phyloP scores from a whole-genome alignment of 1,284 basidiomycete species.

The Meripilus lineatus region DNA sequence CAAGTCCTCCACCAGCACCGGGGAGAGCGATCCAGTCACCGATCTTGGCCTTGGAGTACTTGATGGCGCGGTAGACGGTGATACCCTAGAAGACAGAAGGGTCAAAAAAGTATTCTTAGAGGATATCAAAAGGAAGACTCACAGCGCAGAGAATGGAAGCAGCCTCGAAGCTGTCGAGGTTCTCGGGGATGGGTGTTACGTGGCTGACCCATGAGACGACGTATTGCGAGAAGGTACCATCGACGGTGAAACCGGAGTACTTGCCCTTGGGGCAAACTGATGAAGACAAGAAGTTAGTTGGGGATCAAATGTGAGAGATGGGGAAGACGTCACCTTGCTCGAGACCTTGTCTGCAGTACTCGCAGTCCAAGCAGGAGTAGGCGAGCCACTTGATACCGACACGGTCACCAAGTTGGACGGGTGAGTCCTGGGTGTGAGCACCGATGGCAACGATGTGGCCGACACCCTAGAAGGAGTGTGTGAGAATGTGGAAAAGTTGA shows the following conservation, averaged over 20 bases:
- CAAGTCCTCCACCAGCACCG: conserved; percentile 74
- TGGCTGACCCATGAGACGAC: conserved; percentile 36
- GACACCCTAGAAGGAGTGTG: conserved; percentile 41
- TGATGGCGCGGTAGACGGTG: conserved; percentile 83
- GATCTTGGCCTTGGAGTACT: conserved; percentile 63
- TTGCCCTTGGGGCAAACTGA: conserved; percentile 59
- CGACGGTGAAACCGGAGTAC: conserved; percentile 69
- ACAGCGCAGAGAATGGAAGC: conserved; percentile 84
- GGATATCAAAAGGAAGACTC: conserved; percentile 23
- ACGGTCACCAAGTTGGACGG: conserved; percentile 70
- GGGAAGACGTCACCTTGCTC: conserved; percentile 55
- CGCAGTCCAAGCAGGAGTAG: conserved; percentile 54
- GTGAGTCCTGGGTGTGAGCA: conserved; percentile 52
- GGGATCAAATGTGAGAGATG: neutral
- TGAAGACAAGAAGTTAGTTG: neutral
- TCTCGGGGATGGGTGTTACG: conserved; percentile 75
- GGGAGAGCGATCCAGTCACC: conserved; percentile 82
- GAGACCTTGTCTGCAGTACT: conserved; percentile 66
- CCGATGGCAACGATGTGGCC: conserved; percentile 78
- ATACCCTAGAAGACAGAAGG: conserved; percentile 45
- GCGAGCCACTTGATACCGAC: conserved; percentile 84
- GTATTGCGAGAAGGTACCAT: conserved; percentile 85
- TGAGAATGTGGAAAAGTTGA: neutral
- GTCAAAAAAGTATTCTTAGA: neutral
- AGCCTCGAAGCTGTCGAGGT: conserved; percentile 60